These are phyloP conservation scores for Monosiga brevicollis DNA, from an alignment of 78 protist genomes.

Conservation along the genomic window DNA sequence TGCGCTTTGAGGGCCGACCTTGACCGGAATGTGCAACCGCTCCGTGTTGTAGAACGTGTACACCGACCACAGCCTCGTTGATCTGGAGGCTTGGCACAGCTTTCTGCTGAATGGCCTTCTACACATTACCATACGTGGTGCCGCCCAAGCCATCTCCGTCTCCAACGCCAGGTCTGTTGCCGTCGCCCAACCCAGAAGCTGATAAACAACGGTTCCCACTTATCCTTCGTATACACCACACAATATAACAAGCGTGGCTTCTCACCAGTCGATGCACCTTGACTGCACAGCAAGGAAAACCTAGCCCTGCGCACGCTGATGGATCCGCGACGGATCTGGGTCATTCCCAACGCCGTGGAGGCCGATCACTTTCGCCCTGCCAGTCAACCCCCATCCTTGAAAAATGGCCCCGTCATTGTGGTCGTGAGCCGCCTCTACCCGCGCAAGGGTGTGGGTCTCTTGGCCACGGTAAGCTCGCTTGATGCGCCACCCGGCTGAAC, in stretches of 20 bases:
- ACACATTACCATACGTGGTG: background rate
- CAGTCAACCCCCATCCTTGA: background rate
- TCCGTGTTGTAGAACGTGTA: background rate
- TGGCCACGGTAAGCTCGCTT: background rate
- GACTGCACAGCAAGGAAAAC: too few species aligned
- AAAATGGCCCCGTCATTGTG: background rate
- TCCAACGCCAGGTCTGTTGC: background rate
- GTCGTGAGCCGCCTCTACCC: background rate
- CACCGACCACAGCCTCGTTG: background rate
- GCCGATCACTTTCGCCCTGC: background rate
- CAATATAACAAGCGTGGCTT: background rate
- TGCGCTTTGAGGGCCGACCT: background rate
- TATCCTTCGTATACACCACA: background rate
- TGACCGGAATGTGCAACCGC: too few species aligned
- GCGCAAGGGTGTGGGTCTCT: background rate
- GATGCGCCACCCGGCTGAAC: too few species aligned
- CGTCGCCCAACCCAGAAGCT: background rate
- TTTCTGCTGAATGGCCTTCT: background rate
- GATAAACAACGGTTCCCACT: background rate
- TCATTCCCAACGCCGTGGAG: background rate
- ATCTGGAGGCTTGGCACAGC: background rate
- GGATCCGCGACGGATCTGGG: background rate
- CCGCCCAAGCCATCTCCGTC: background rate
- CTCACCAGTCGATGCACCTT: background rate
- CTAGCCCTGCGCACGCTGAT: background rate